These are phyloP conservation scores for Olyra latifolia DNA, from an alignment of 176 grass and related monocot genomes.

Conservation along the genomic window DNA sequence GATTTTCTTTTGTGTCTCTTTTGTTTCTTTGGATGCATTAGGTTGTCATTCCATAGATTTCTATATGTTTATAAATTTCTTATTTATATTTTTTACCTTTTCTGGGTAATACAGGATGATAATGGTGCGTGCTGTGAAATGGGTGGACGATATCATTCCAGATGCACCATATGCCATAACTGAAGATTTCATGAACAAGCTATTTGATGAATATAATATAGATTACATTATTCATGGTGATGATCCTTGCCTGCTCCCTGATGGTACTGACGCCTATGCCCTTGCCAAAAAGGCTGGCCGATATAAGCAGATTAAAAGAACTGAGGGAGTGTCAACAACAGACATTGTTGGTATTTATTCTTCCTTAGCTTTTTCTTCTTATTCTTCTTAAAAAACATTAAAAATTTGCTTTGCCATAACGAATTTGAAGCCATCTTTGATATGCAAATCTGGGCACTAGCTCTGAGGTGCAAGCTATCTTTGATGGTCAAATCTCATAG, in stretches of 20 bases:
- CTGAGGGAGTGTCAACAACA: conserved; percentile 87
- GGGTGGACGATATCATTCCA: conserved; percentile 88
- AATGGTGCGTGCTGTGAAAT: conserved; percentile 90
- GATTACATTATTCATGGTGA: conserved; percentile 99
- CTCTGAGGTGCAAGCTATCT: conserved; percentile 5
- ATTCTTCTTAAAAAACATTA: neutral
- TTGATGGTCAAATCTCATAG: neutral
- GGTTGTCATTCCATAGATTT: neutral
- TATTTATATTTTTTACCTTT: neutral
- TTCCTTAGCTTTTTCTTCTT: conserved; percentile 13
- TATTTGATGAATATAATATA: conserved; percentile 89
- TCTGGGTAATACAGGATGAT: conserved; percentile 55
- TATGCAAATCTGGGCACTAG: neutral
- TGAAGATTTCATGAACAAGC: conserved; percentile 88
- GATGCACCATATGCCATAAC: conserved; percentile 95
- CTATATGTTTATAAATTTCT: neutral
- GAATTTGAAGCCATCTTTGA: neutral
- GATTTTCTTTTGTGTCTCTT: neutral
- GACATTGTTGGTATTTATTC: conserved; percentile 81
- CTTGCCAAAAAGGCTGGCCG: conserved; percentile 89
- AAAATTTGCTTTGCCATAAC: conserved; percentile 7
- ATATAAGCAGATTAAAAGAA: conserved; percentile 98
- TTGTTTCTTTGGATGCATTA: conserved; percentile 7
- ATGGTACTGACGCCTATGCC: conserved; percentile 92
- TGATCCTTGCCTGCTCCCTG: conserved; percentile 88